phyloP scores from a whole-genome alignment of 768 basidiomycete species.

The Naganishia kalamii region DNA sequence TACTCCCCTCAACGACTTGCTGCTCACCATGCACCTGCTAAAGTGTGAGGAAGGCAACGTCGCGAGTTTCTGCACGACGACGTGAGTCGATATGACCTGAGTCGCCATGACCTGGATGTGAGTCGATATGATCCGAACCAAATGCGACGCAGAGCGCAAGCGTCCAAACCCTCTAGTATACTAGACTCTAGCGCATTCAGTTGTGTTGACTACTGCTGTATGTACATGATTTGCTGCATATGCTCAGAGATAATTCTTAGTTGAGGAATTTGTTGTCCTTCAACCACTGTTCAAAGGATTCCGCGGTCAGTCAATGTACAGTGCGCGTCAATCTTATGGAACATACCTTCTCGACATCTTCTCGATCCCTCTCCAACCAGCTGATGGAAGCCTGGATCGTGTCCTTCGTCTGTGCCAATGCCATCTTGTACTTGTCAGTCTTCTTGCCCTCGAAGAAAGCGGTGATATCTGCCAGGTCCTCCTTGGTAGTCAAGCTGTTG shows the following conservation, averaged over 20 bases:
- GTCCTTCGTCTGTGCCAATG: slow-evolving; percentile 44
- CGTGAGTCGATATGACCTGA: no score
- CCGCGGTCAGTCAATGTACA: not conserved
- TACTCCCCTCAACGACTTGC: no score
- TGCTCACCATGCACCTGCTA: no score
- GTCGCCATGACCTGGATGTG: no score
- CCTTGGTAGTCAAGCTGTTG: slow-evolving; percentile 57
- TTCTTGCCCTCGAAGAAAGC: slow-evolving; percentile 69
- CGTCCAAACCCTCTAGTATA: no score
- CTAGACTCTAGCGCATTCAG: not conserved
- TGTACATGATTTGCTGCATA: not conserved
- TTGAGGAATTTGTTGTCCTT: slow-evolving; percentile 42
- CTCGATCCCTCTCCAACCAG: slow-evolving; percentile 43
- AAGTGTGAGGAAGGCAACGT: no score
- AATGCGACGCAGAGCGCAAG: no score
- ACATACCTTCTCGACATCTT: slow-evolving; percentile 44
- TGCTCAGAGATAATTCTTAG: not conserved
- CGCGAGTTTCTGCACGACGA: no score
- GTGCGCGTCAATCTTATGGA: not conserved
- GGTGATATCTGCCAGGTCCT: slow-evolving; percentile 60
- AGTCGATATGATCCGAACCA: no score
- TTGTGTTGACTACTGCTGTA: not conserved
- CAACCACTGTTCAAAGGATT: slow-evolving; percentile 37
- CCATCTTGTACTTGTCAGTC: slow-evolving; percentile 35
- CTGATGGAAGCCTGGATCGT: slow-evolving; percentile 41